These are phyloP conservation scores for Xylaria intraflava DNA, from an alignment of 495 filamentous ascomycete genomes.

Conservation along the genomic window DNA sequence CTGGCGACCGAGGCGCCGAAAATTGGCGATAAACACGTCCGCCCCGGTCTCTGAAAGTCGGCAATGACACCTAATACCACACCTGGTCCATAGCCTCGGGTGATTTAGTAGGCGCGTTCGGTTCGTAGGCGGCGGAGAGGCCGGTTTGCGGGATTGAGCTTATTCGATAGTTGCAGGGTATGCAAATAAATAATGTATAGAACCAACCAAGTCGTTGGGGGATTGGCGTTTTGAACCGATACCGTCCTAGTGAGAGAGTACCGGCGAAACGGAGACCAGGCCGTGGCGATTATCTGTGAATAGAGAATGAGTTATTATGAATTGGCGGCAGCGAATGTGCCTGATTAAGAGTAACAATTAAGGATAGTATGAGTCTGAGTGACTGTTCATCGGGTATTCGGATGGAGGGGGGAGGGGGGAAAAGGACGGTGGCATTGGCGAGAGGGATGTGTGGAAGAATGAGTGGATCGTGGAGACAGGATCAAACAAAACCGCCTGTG, in stretches of 20 bases:
- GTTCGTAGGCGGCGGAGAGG: background rate
- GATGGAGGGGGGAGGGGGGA: background rate
- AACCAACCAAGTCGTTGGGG: background rate
- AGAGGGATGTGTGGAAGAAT: background rate
- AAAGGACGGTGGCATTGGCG: background rate
- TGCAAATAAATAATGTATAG: background rate
- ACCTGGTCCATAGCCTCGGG: constrained; percentile 14
- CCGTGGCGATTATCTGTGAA: background rate
- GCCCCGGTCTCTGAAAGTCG: constrained; percentile 20
- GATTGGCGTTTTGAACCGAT: background rate
- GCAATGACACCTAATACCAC: constrained; percentile 4
- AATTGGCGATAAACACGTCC: constrained; percentile 1
- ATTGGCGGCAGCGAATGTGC: background rate
- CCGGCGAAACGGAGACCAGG: background rate
- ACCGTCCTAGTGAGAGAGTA: background rate
- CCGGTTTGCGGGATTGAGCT: background rate
- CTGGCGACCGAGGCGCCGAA: constrained; percentile 11
- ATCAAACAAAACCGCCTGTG: background rate
- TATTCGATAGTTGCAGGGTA: background rate
- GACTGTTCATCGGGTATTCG: background rate
- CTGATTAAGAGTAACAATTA: background rate
- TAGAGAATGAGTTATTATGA: background rate
- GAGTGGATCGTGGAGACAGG: background rate
- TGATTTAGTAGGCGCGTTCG: background rate
- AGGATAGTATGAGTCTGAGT: background rate